Evolutionary conservation across 1,284 basidiomycete genomes (phyloP).

Genomic region (Cryptococcus sp.): DNA sequence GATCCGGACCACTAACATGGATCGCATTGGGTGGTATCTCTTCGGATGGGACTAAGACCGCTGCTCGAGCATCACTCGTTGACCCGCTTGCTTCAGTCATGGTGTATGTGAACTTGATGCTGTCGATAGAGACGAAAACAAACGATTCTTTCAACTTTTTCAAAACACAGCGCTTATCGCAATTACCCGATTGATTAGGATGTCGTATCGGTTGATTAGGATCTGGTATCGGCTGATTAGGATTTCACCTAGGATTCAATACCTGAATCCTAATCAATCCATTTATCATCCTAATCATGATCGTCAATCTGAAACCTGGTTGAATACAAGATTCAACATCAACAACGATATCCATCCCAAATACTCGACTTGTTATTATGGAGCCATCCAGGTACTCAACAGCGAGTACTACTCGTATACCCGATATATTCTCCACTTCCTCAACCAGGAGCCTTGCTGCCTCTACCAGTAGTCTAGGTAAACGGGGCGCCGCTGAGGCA

Average conservation of each 20-base stretch:
- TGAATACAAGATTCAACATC: too few species aligned
- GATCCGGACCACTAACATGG: slow-evolving; percentile 81
- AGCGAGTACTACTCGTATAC: neutral
- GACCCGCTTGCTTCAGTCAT: slow-evolving; percentile 8
- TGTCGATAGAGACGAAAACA: neutral
- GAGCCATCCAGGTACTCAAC: neutral
- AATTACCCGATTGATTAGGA: too few species aligned
- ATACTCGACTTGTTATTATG: too few species aligned
- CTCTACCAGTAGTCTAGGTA: neutral
- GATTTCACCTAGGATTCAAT: too few species aligned
- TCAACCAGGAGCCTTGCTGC: neutral
- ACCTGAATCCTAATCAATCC: too few species aligned
- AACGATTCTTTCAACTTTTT: neutral
- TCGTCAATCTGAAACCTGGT: too few species aligned
- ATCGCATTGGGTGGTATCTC: slow-evolving; percentile 67
- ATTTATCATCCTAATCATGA: too few species aligned
- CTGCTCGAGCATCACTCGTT: slow-evolving; percentile 50
- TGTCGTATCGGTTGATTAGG: too few species aligned
- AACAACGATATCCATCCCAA: too few species aligned
- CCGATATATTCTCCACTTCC: neutral
- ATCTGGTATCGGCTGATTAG: too few species aligned
- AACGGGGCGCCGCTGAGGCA: slow-evolving; percentile 1
- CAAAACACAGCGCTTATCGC: too few species aligned
- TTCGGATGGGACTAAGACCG: slow-evolving; percentile 72
- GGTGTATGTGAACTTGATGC: neutral